Evolutionary conservation across 1,284 basidiomycete species (phyloP), one percentile per base, ranked within the genome.

Genomic region (Takashimella tepidaria): DNA sequence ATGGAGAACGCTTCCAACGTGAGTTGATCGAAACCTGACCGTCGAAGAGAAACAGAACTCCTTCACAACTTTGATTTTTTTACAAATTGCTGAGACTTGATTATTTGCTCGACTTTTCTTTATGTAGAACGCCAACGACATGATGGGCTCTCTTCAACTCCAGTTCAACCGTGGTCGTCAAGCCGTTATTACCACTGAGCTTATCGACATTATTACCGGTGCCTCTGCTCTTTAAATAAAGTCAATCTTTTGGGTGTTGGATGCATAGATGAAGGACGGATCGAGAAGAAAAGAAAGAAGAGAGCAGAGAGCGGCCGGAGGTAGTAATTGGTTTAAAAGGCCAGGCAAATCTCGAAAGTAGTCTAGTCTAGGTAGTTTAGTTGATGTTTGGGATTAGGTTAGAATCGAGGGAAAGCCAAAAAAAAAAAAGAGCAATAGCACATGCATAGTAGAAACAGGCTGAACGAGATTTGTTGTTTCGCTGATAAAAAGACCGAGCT

Each of bases 141-240:
- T 95, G 91, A 93, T 93, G 69, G 78, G 77, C 62, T 78, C 81
- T 50, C 81, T 96, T 55, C 87, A 88, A 75, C 89, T 95, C 85
- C 83, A 93, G 77, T 95, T 95, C 85, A 98, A 98, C 79, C 89
- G 95, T 84, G 93, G 92, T 82, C 92, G 95, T 76, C 95, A 98
- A 82, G 95, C 93, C 63, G 86, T 91, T 67, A 98, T 98, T 53
- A 76, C 75, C 51, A 60, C 50, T 56, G 58, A 60, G 58, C 58
- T 60, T 27, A 60, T 60, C 58, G 58, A 60, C 58, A 60, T 60
- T 57, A 60, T 60, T 54, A 60, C 58, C 47, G 58, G 58, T 60
- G 58, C 58, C 49, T 60, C 58, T 49, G 58, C 58, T 16, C 58
- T 60, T 44, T 60, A 60, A 60, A 56, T 51, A 10, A 49, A 45